Evolutionary conservation across 148 eudicot genomes (phyloP).

Genomic region (Linanthus parryae): DNA sequence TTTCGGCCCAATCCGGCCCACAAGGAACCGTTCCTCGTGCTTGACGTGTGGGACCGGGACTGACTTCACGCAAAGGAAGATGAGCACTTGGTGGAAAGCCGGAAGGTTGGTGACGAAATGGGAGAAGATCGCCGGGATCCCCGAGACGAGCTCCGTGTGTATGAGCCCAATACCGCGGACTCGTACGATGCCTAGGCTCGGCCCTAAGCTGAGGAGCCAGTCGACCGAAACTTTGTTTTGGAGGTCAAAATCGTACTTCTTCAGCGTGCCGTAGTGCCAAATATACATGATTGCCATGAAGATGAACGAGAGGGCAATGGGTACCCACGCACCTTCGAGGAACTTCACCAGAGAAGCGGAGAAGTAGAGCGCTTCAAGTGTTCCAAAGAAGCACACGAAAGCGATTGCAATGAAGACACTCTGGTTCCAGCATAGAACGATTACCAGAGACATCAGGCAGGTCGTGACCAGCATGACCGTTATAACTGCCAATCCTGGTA

Average conservation of each 20-base stretch:
- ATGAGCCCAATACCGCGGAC: conserved; percentile 89
- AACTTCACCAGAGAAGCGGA: conserved; percentile 90
- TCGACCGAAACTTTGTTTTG: conserved; percentile 91
- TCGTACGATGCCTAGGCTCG: conserved; percentile 77
- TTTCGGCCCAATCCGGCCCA: conserved; percentile 78
- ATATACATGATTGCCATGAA: conserved; percentile 67
- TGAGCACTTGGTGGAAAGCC: conserved; percentile 87
- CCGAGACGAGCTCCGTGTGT: conserved; percentile 89
- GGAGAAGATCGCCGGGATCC: conserved; percentile 92
- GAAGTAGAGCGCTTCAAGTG: conserved; percentile 87
- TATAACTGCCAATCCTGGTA: conserved; percentile 91
- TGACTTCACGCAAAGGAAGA: conserved; percentile 74
- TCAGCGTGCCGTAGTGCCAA: conserved; percentile 85
- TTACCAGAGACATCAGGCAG: conserved; percentile 94
- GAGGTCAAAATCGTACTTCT: conserved; percentile 74
- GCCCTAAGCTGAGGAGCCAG: conserved; percentile 82
- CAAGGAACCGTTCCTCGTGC: conserved; percentile 73
- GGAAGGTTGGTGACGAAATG: conserved; percentile 97
- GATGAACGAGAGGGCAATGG: conserved; percentile 61
- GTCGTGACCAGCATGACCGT: conserved; percentile 98
- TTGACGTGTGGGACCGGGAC: conserved; percentile 82
- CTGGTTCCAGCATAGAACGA: conserved; percentile 80
- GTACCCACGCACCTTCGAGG: conserved; percentile 98
- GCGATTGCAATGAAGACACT: conserved; percentile 57
- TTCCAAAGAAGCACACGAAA: conserved; percentile 73